Evolutionary conservation across 192 early-diverging fungal genomes (phyloP), one percentile per base, ranked within the genome.

Genomic region (Hyaloraphidium curvatum): DNA sequence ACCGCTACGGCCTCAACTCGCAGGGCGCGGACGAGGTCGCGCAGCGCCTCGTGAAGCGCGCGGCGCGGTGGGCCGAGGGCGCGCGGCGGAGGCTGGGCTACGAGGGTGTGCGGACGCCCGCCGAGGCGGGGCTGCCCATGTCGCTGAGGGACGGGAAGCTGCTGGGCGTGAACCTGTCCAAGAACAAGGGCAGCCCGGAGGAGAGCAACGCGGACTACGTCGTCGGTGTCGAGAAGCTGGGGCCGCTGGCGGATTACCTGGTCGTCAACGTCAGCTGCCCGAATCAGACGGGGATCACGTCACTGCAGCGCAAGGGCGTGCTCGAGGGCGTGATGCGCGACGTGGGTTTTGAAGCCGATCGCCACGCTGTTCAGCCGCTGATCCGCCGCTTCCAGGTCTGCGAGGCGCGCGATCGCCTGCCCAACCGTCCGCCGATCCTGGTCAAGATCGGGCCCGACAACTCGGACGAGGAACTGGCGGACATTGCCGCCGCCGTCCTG

Each of bases 361-460:
- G 22, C 37, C 13, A 57, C 55, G 14, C 50, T 25, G 14, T 9
- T 1, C 40, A 1, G 55, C 58, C 27, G 50, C 55, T 16, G 2
- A 55, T 54, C 67, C 40, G 68, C 70, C 51, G 65, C n/a, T 79
- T 51, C 33, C 39, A 62, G 59, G 65, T 62, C 5, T 67, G 40
- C 39, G 35, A n/a, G 22, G 66, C 60, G 9, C 52, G 67, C 21
- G 60, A 71, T 53, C 59, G 9, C 51, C 63, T 59, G 61, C 55
- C 65, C 60, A 66, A 64, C 51, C 58, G 59, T 23, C 85, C 85
- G 35, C 82, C 88, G 2, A 57, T 93, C 30, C 68, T 89, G 43
- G 81, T 93, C 33, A 93, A 93, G 70, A 91, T 93, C 59, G 82
- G 85, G 4, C 90, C 90, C 1, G 90, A 93, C 67, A 70, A 86